Conservation (phyloP, 768 basidiomycete species). For the Chlorophyllum brunneum region DNA sequence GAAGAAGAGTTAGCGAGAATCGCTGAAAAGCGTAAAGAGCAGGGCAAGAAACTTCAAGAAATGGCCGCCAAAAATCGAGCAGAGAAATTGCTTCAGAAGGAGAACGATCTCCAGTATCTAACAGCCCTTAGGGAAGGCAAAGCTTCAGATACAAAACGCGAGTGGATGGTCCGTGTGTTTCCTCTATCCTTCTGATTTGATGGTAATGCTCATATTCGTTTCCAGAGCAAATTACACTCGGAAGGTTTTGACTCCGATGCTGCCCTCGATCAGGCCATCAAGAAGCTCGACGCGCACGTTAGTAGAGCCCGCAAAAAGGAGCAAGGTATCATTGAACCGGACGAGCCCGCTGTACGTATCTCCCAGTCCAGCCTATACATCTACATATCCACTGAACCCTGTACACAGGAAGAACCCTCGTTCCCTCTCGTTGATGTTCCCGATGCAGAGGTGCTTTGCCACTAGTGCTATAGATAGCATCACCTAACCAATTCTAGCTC, state of each 20-base stretch:
- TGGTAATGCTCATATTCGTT: not conserved
- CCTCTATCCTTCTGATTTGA: not conserved
- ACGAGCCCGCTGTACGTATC: constrained; percentile 52
- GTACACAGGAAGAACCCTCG: constrained; percentile 66
- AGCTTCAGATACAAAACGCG: constrained; percentile 57
- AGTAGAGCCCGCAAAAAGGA: constrained; percentile 83
- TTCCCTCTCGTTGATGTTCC: constrained; percentile 93
- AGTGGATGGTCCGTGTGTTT: constrained; percentile 68
- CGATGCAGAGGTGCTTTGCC: constrained; percentile 65
- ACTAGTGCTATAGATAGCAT: not conserved
- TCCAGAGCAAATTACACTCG: constrained; percentile 52
- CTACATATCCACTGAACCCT: not conserved
- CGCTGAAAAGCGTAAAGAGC: constrained; percentile 79
- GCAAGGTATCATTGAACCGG: constrained; percentile 40
- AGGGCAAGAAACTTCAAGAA: constrained; percentile 86
- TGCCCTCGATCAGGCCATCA: constrained; percentile 76
- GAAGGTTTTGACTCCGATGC: constrained; percentile 80
- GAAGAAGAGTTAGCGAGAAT: constrained; percentile 83
- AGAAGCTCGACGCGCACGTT: constrained; percentile 78
- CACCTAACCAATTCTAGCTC: constrained; percentile 38
- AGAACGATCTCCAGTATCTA: constrained; percentile 66
- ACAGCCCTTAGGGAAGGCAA: constrained; percentile 61
- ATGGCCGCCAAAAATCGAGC: constrained; percentile 79
- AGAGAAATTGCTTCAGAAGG: constrained; percentile 84
- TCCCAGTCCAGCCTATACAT: not conserved